These are phyloP conservation scores for Saccharomycopsis selenospora DNA, from an alignment of 805 yeast genomes.

Conservation along the genomic window DNA sequence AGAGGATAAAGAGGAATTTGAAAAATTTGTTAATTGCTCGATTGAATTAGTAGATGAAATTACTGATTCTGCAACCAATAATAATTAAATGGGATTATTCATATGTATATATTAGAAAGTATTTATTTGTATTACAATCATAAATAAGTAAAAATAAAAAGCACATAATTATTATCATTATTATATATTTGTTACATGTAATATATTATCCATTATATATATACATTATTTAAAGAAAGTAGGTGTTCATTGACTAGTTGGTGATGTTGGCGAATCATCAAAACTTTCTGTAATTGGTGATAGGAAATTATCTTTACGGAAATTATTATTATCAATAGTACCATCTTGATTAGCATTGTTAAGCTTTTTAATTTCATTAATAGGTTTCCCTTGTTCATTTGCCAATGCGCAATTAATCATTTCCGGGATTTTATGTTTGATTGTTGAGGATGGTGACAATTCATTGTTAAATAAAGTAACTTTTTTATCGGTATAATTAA, in stretches of 20 bases:
- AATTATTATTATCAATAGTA: too few species aligned
- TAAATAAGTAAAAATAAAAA: too few species aligned
- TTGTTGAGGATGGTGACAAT: not conserved
- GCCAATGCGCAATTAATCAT: not conserved
- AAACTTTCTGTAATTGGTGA: constrained; percentile 18
- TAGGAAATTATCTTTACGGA: constrained; percentile 11
- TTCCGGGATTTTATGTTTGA: not conserved
- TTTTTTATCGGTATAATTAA: constrained; percentile 4
- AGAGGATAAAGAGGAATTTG: constrained; percentile 8
- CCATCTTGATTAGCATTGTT: too few species aligned
- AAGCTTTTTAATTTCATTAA: not conserved
- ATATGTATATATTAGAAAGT: too few species aligned
- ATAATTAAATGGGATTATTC: too few species aligned
- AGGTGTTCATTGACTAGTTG: too few species aligned
- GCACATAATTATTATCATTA: too few species aligned
- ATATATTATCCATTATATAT: too few species aligned
- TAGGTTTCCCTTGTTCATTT: not conserved
- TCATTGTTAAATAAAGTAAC: constrained; percentile 13
- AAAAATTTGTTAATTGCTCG: constrained; percentile 3
- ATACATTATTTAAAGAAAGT: too few species aligned
- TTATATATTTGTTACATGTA: too few species aligned
- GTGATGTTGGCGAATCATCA: too few species aligned
- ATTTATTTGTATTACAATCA: too few species aligned
- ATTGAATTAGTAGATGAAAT: constrained; percentile 5
- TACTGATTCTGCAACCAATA: constrained; percentile 5